Evolutionary conservation across 1,284 basidiomycete genomes (phyloP).

Genomic region (Heliocybe sulcata): DNA sequence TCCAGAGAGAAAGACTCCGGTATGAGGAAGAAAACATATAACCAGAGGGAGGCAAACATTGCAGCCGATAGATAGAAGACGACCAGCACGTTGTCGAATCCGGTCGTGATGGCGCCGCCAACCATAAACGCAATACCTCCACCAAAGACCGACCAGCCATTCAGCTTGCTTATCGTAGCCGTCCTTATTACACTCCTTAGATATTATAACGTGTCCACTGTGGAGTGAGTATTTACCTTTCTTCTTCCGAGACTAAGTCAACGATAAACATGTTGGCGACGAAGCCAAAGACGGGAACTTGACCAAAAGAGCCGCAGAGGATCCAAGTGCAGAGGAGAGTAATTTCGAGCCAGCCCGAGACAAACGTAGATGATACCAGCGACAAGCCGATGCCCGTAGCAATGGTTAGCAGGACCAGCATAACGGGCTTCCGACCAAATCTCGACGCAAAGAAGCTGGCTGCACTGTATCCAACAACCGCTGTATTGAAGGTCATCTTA

Average conservation of each 20-base stretch:
- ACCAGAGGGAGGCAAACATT: conserved; percentile 12
- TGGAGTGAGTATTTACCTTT: conserved; percentile 13
- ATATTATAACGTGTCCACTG: too few species aligned
- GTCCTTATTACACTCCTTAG: conserved; percentile 14
- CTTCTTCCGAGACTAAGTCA: conserved; percentile 18
- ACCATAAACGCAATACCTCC: conserved; percentile 17
- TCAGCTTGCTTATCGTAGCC: conserved; percentile 17
- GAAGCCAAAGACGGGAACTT: conserved; percentile 11
- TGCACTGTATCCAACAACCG: conserved; percentile 13
- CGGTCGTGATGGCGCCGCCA: conserved; percentile 22
- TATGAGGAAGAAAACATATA: conserved; percentile 17
- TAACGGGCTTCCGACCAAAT: conserved; percentile 22
- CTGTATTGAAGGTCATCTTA: conserved; percentile 2
- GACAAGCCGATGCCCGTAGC: conserved; percentile 11
- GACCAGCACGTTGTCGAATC: conserved; percentile 15
- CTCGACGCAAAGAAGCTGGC: conserved; percentile 18
- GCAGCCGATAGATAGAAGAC: conserved; percentile 18
- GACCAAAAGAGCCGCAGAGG: conserved; percentile 11
- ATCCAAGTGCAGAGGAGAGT: conserved; percentile 15
- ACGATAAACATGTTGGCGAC: conserved; percentile 21
- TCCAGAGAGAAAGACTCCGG: conserved; percentile 24
- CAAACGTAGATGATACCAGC: conserved; percentile 14
- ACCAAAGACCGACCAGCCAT: conserved; percentile 23
- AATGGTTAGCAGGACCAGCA: conserved; percentile 14
- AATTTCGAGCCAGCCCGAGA: conserved; percentile 6